Base-by-base conservation (phyloP, 805 yeast genomes). In the Candida maesae region DNA sequence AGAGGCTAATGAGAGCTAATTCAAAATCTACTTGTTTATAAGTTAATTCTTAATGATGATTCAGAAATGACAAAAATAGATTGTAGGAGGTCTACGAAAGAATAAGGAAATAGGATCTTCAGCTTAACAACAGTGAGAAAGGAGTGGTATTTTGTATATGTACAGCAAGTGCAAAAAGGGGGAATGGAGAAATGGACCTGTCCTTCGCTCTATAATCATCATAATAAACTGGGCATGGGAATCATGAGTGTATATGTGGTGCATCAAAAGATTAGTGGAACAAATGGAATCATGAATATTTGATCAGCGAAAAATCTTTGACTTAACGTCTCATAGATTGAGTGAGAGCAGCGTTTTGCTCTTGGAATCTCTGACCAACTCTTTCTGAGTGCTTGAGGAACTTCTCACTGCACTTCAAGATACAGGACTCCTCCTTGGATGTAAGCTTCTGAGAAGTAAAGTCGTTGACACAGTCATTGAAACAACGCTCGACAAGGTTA, bases 321-420 rank as follows among this genome's bases (percentile, higher is more conserved):
- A 16, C 26, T 39, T 46, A 56, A 44, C 56, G 56, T 57, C 71
- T 68, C 73, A 81, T 68, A 67, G 78, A 81, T 64, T 84, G 86
- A 74, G 84, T 81, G 71, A 84, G 68, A 51, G 81, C 68, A 44
- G 84, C 85, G 45, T 93, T 93, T 68, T 91, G 97, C 64, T 91
- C 99, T 70, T 91, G 98, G 91, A 93, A 93, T 70, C 98, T 82
- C 68, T 85, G 91, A 33, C 99, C 99, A 43, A 93, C 96, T 65
- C 99, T 83, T 72, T 93, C 99, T 66, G 91, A 81, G 74, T 91
- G 98, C 66, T 93, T 93, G 72, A 93, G 77, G 79, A 93, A 93
- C 74, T 93, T 93, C 68, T 91, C 98, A 36, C 96, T 84, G 66
- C 99, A 93, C 67, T 84, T 85, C 73, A 79, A 72, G 48, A 93